These are phyloP conservation scores for Thalassiosira mediterranea DNA, from an alignment of 352 stramenopile genomes.

Conservation along the genomic window DNA sequence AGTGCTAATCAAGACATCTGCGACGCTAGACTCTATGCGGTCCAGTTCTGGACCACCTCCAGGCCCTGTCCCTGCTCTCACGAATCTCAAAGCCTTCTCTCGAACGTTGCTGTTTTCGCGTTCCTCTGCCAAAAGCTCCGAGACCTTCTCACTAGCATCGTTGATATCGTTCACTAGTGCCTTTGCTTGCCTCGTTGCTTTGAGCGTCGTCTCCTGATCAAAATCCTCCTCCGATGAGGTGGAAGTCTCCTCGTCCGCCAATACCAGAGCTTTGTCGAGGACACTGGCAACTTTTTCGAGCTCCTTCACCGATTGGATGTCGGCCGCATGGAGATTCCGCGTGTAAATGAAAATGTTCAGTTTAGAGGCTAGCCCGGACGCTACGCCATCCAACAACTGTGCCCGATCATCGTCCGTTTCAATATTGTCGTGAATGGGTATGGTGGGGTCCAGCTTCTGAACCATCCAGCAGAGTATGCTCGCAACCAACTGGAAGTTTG, in stretches of 20 bases:
- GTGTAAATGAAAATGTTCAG: constrained; percentile 92
- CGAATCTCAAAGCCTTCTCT: constrained; percentile 89
- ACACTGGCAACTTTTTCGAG: constrained; percentile 93
- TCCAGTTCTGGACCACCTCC: constrained; percentile 88
- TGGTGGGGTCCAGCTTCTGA: constrained; percentile 87
- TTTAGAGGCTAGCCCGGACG: constrained; percentile 86
- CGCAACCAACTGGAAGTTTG: constrained; percentile 96
- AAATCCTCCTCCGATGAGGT: constrained; percentile 78
- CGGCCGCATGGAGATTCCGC: constrained; percentile 95
- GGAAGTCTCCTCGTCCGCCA: constrained; percentile 66
- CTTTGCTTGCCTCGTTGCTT: constrained; percentile 89
- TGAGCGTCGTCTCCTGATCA: constrained; percentile 20
- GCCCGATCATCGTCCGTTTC: constrained; percentile 94
- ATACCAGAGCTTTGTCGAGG: constrained; percentile 88
- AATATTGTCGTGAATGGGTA: constrained; percentile 90
- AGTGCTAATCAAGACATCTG: constrained; percentile 83
- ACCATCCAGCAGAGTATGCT: constrained; percentile 97
- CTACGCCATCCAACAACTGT: constrained; percentile 89
- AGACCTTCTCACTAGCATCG: constrained; percentile 90
- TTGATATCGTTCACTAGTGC: constrained; percentile 93
- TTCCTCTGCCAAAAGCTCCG: constrained; percentile 91
- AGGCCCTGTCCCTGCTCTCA: constrained; percentile 89
- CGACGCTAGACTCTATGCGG: constrained; percentile 88
- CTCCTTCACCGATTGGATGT: constrained; percentile 89
- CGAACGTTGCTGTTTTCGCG: constrained; percentile 86